phyloP scores from a whole-genome alignment of 768 basidiomycete species.

The Russula lepida region DNA sequence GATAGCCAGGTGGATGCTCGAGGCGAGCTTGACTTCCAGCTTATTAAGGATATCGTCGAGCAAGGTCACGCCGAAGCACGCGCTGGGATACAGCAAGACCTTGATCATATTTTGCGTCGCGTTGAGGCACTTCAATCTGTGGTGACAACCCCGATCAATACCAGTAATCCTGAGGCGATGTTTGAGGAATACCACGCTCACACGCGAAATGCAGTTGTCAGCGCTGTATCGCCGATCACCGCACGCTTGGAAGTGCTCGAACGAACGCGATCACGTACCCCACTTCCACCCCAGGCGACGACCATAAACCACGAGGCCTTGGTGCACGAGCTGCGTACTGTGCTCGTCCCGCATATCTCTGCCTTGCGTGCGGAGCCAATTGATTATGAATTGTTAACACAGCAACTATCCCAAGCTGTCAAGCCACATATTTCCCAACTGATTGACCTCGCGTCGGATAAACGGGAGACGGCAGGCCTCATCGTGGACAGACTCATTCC shows the following conservation, averaged over 20 bases:
- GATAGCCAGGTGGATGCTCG: slow-evolving; percentile 62
- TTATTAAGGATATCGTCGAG: slow-evolving; percentile 61
- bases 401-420: slow-evolving; percentile 71
- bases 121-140: slow-evolving; percentile 28
- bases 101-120: slow-evolving; percentile 43
- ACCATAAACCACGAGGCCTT: slow-evolving; percentile 44
- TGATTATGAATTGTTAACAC: slow-evolving; percentile 72
- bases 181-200: slow-evolving; percentile 52
- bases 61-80: slow-evolving; percentile 58
- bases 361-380: slow-evolving; percentile 56
- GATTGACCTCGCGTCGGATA: slow-evolving; percentile 83
- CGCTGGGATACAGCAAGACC: slow-evolving; percentile 47
- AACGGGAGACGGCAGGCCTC: slow-evolving; percentile 75
- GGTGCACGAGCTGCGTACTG: slow-evolving; percentile 50
- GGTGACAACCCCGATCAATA: slow-evolving; percentile 19
- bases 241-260: slow-evolving; percentile 48
- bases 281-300: slow-evolving; percentile 19
- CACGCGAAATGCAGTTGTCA: slow-evolving; percentile 51
- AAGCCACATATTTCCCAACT: slow-evolving; percentile 85
- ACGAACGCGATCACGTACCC: slow-evolving; percentile 31
- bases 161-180: slow-evolving; percentile 30
- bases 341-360: slow-evolving; percentile 52
- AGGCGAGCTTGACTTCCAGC: slow-evolving; percentile 71
- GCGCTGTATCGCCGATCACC: slow-evolving; percentile 49
- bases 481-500: slow-evolving; percentile 70